Base-by-base conservation (phyloP, 2,329 filamentous ascomycete species). In the Fusarium tuaranense region DNA sequence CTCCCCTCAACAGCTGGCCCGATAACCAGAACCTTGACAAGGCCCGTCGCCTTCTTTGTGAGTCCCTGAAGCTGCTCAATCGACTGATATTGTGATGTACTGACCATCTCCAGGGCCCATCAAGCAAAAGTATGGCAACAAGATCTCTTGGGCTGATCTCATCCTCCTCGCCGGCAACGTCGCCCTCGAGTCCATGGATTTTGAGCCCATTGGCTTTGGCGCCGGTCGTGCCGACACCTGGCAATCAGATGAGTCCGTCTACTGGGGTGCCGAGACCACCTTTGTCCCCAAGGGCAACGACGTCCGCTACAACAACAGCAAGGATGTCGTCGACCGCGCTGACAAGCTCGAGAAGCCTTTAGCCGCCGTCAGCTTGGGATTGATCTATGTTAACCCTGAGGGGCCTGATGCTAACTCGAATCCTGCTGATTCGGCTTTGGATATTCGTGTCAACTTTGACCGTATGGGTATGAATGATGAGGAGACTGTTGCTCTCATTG, bases 391-490 rank as follows among this genome's bases (percentile, higher is more conserved):
- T 71, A 95, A 95, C 85, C 93, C 93, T 4, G 92, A 95, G 82
- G 93, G 93, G 9, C 93, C 93, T 32, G 91, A 95, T 76, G 92
- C 90, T 70, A 88, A 89, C 65, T 92, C 92, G 4, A 92, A 95
- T 79, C 91, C 92, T 22, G 82, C 92, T 46, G 91, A 92, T 16
- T 88, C 93, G 2, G 93, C 90, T 48, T 84, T 87, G 67, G 93
- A 95, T 78, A 95, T 95, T 80, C 92, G 92, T 73, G 88, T 87
- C 68, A 94, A 93, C 20, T 95, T 95, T 77, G 87, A 87, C 73
- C 92, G 93, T 81, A 95, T 95, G 93, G 93, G 91, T 71, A 95
- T 95, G 93, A 91, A 94, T 80, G 92, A 95, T 80, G 91, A 94
- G 83, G 93, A 95, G 87, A 95, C 93, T 0, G 93, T 94, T 64